A percentile compares a stretch with the other conserved stretches of the same genome.
These are phyloP conservation scores for Drosera capensis DNA, from an alignment of 148 eudicot species.

Conservation along the genomic window DNA sequence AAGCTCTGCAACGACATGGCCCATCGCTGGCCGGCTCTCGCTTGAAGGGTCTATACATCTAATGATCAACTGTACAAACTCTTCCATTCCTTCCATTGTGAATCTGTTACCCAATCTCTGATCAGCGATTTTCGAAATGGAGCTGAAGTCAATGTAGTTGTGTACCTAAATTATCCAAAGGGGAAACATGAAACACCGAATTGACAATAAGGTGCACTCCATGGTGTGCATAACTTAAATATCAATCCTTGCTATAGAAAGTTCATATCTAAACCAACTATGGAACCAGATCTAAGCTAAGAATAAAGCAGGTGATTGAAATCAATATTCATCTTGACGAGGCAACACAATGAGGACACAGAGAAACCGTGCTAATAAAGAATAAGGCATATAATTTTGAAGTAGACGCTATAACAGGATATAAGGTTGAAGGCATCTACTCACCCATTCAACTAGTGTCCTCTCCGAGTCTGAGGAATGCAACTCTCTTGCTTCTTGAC, in stretches of 20 bases:
- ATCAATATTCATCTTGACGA: no score
- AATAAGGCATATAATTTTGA: no score
- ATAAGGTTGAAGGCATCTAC: no score
- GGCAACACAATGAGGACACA: no score
- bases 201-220: background rate
- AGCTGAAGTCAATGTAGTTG: conserved; percentile 52
- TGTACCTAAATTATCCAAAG: conserved; percentile 34
- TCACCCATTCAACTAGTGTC: conserved; percentile 78
- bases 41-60: conserved; percentile 65
- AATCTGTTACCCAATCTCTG: conserved; percentile 68
- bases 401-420: no score
- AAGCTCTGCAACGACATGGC: conserved; percentile 51
- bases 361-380: no score
- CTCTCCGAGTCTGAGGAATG: conserved; percentile 32
- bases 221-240: no score
- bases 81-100: conserved; percentile 86
- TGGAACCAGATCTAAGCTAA: no score
- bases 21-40: conserved; percentile 61
- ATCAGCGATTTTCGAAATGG: conserved; percentile 39
- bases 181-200: background rate
- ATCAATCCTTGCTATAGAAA: no score
- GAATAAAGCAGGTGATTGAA: no score
- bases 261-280: no score
- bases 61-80: conserved; percentile 50
- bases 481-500: conserved; percentile 63